Evolutionary conservation across 2,329 filamentous ascomycete genomes (phyloP).

Genomic region (Mollisia scopiformis): DNA sequence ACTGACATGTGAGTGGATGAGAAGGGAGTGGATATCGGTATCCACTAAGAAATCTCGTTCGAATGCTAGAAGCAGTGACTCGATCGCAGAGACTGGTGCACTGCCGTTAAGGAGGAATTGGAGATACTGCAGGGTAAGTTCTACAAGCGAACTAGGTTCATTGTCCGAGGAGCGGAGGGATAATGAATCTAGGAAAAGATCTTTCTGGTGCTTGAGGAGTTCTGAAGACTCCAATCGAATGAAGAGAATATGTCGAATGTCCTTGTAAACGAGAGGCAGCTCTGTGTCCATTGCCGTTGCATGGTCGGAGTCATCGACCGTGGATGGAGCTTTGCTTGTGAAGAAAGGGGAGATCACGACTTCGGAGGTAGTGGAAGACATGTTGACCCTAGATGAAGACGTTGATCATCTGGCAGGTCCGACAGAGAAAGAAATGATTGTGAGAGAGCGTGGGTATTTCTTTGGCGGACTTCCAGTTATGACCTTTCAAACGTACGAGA

Average conservation of each 20-base stretch:
- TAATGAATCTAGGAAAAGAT: background rate
- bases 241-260: background rate
- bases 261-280: background rate
- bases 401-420: background rate
- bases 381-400: background rate
- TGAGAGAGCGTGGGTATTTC: background rate
- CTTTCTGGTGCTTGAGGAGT: background rate
- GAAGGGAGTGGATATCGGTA: background rate
- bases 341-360: slow-evolving; percentile 1
- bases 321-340: background rate
- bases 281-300: background rate
- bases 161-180: background rate
- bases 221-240: background rate
- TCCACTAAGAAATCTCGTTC: background rate
- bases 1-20: background rate
- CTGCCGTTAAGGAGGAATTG: background rate
- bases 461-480: slow-evolving; percentile 2
- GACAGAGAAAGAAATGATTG: background rate
- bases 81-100: background rate
- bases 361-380: slow-evolving; percentile 1
- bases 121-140: background rate
- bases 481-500: background rate
- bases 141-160: background rate
- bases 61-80: background rate
- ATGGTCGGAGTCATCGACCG: background rate